Evolutionary conservation across 176 grass and related monocot genomes (phyloP), one percentile per base, ranked within the genome.

Genomic region (Cocos nucifera): DNA sequence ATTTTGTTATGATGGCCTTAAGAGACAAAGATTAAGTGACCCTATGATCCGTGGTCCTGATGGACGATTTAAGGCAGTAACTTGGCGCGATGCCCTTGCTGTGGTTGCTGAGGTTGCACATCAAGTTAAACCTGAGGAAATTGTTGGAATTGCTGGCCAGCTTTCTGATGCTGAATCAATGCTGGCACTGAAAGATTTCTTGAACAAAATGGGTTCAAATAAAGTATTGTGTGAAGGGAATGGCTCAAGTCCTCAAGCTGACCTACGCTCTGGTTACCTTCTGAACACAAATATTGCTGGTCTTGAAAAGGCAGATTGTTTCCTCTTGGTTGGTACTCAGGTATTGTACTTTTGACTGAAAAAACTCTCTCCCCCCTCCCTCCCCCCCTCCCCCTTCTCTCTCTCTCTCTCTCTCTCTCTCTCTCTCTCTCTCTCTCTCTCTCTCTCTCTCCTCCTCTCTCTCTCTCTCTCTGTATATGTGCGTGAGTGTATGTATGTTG

Each of bases 101-200:
- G 73, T 93, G 51, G 87, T 98, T 64, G 78, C 85, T 83, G 84
- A 93, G 67, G 94, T 89, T 66, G 81, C 80, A 76, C 78, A 80
- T 51, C 85, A 93, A 73, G 85, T 98, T 62, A 98, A 93, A 62
- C 79, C 82, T 16, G 70, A 83, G 69, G 85, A 98, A 85, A 93
- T 98, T 73, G 74, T 89, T 66, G 94, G 94, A 68, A 80, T 98
- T 67, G 88, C 94, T 50, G 94, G 94, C 51, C 83, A 78, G 56
- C 87, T 98, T 73, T 98, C 94, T 35, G 94, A 98, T 51, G 94
- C 94, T 64, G 94, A 98, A 75, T 98, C 88, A 50, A 93, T 98
- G 88, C 93, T 98, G 60, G 85, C 94, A 32, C 51, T 98, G 48
- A 98, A 98, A 85, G 94, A 98, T 83, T 93, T 98, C 71, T 26